Conservation (phyloP, 345 rosid genomes). For the Populus deltoides region DNA sequence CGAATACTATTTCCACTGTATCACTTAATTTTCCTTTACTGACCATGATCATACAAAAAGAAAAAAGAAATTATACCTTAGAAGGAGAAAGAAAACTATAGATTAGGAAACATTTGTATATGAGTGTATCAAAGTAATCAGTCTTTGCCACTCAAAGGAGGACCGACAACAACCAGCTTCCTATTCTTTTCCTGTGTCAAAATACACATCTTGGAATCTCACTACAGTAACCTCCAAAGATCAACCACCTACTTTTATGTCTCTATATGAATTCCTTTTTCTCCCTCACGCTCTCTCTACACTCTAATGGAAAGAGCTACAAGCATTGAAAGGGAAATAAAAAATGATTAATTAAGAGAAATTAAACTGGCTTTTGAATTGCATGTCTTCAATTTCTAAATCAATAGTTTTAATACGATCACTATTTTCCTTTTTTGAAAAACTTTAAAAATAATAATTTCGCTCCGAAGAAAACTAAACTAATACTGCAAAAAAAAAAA, state of each 20-base stretch:
- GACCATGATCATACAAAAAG: background rate
- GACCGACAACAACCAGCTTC: conserved; percentile 2
- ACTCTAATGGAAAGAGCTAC: background rate
- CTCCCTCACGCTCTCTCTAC: background rate
- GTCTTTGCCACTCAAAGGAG: conserved; percentile 4
- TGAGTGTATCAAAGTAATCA: background rate
- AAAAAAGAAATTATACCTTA: background rate
- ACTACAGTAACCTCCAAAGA: conserved; percentile 15
- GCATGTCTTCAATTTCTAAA: background rate
- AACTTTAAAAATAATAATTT: background rate
- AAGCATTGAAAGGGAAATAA: background rate
- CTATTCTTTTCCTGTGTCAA: conserved; percentile 22
- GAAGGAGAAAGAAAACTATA: background rate
- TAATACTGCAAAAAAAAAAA: background rate
- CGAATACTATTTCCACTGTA: background rate
- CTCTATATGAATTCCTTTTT: conserved; percentile 4
- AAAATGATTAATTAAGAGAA: background rate
- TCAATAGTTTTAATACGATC: background rate
- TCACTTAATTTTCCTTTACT: background rate
- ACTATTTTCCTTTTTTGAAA: background rate
- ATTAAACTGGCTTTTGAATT: background rate
- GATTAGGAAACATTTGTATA: background rate
- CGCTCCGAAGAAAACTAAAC: conserved; percentile 16
- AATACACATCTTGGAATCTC: conserved; percentile 23
- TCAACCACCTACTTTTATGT: conserved; percentile 5